These are phyloP conservation scores for Suhomyces xylopsoci DNA, from an alignment of 805 yeast species.

Conservation along the genomic window DNA sequence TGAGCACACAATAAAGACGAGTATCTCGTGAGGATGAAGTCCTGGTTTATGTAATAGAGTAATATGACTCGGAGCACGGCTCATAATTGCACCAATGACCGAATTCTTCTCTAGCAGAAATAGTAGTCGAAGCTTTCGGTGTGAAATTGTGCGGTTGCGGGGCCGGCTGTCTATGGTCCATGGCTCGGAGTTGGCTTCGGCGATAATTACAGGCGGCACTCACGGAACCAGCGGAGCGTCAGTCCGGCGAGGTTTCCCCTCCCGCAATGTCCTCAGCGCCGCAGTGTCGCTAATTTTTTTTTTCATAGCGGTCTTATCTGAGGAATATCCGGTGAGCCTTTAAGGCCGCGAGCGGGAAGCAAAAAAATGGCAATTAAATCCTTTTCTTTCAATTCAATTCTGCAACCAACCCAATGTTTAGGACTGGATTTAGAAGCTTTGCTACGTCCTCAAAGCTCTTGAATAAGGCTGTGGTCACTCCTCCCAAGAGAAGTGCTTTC, in stretches of 20 bases:
- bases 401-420: conserved; percentile 1
- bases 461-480: background rate
- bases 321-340: background rate
- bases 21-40: background rate
- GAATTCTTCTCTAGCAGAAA: no score
- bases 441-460: background rate
- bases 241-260: background rate
- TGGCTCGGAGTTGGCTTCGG: background rate
- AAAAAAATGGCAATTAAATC: background rate
- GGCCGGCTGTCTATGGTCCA: background rate
- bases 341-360: background rate
- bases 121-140: no score
- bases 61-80: background rate
- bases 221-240: background rate
- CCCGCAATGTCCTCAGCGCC: background rate
- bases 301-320: background rate
- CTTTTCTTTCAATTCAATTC: background rate
- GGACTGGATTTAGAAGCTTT: conserved; percentile 2
- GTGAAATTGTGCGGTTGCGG: no score
- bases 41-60: no score
- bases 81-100: no score
- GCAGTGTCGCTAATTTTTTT: background rate
- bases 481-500: conserved; percentile 23
- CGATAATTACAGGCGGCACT: background rate
- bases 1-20: background rate